Percentiles rank a stretch among this genome's conserved stretches.
phyloP scores from a whole-genome alignment of 495 filamentous ascomycete species.

The Neohortaea acidophila region DNA sequence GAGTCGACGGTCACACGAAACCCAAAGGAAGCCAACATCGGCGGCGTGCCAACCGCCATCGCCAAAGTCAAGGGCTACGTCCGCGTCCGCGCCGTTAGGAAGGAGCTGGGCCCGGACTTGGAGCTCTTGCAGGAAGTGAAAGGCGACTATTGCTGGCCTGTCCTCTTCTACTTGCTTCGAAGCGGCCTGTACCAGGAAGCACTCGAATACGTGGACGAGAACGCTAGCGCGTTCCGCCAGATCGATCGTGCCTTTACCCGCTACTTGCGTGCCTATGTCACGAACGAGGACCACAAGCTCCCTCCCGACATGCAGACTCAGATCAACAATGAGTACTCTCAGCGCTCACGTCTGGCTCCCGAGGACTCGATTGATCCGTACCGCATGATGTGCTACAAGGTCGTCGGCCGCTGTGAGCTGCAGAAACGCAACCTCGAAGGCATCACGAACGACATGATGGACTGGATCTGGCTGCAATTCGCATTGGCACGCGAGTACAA shows the following conservation, averaged over 20 bases:
- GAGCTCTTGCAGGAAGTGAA: conserved; percentile 54
- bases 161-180: conserved; percentile 84
- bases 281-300: conserved; percentile 52
- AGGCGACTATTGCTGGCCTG: conserved; percentile 81
- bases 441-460: conserved; percentile 66
- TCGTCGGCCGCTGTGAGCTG: conserved; percentile 88
- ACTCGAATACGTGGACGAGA: conserved; percentile 65
- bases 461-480: conserved; percentile 97
- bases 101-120: conserved; percentile 64
- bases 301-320: conserved; percentile 63
- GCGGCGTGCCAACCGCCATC: conserved; percentile 69
- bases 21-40: conserved; percentile 75
- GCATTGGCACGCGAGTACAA: conserved; percentile 78
- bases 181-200: conserved; percentile 73
- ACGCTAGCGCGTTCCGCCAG: conserved; percentile 62
- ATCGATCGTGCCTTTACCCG: conserved; percentile 78
- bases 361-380: conserved; percentile 87
- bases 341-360: conserved; percentile 63
- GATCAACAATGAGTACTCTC: conserved; percentile 78
- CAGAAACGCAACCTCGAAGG: conserved; percentile 62
- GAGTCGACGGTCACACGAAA: conserved; percentile 63
- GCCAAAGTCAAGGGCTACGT: conserved; percentile 90
- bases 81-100: conserved; percentile 54
- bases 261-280: conserved; percentile 74
- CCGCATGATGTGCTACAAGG: conserved; percentile 92